Evolutionary conservation across 148 eudicot species (phyloP).

Genomic region (Diospyros lotus): DNA sequence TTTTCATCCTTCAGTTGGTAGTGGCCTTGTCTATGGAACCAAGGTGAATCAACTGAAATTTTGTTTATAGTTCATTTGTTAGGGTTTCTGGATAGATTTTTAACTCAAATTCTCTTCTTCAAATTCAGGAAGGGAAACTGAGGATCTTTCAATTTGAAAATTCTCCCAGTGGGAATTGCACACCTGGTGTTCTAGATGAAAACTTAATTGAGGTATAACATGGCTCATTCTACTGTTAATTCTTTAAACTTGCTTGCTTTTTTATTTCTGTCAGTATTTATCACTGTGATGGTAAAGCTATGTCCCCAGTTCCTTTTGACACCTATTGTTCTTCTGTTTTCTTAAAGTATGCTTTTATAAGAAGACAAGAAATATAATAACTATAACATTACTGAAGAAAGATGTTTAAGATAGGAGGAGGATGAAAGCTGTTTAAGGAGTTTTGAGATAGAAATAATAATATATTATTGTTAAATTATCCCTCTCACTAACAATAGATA

Average conservation of each 20-base stretch:
- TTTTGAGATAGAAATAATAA: too few species aligned
- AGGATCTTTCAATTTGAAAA: constrained; percentile 76
- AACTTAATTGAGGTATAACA: constrained; percentile 63
- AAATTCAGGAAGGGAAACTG: constrained; percentile 90
- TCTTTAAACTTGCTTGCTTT: not conserved
- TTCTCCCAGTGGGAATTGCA: constrained; percentile 34
- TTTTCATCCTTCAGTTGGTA: constrained; percentile 91
- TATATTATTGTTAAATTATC: too few species aligned
- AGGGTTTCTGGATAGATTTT: constrained; percentile 5
- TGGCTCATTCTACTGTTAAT: not conserved
- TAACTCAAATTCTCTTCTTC: constrained; percentile 9
- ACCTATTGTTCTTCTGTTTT: not conserved
- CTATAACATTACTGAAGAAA: not conserved
- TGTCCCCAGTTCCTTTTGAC: not conserved
- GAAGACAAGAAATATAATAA: not conserved
- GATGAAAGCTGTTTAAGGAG: too few species aligned
- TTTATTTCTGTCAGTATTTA: not conserved
- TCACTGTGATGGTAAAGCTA: not conserved
- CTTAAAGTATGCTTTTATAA: not conserved
- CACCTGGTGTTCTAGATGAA: constrained; percentile 51
- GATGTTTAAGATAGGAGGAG: too few species aligned
- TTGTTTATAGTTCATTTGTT: not conserved
- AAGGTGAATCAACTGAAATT: constrained; percentile 46
- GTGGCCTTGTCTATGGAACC: constrained; percentile 96
- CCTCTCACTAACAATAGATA: too few species aligned